A percentile compares a stretch with the other conserved stretches of the same genome.
phyloP scores from a whole-genome alignment of 2,329 filamentous ascomycete genomes.

The Emericellopsis cladophorae region DNA sequence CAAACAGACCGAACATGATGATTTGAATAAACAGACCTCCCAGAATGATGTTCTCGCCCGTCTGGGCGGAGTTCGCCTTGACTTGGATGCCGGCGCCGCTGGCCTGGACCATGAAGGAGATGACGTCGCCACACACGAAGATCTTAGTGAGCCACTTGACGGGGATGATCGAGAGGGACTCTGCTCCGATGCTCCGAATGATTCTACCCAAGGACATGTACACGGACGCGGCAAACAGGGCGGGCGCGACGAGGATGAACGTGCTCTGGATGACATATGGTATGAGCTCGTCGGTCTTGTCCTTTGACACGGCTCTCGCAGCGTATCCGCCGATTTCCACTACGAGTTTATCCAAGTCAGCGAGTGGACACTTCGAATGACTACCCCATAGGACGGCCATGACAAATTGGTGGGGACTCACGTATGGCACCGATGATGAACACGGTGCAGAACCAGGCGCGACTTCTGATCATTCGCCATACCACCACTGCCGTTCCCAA shows the following conservation, averaged over 20 bases:
- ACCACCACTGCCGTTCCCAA: too few relatives aligned
- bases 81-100: slow-evolving; percentile 13
- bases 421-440: too few relatives aligned
- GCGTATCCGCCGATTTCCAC: background rate
- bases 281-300: background rate
- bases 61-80: slow-evolving; percentile 10
- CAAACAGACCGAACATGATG: slow-evolving; percentile 42
- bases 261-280: slow-evolving; percentile 7
- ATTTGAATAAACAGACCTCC: slow-evolving; percentile 44
- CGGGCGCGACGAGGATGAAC: slow-evolving; percentile 26
- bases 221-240: slow-evolving; percentile 30
- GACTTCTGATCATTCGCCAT: too few relatives aligned
- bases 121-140: slow-evolving; percentile 17
- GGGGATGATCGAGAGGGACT: slow-evolving; percentile 8
- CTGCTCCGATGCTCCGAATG: slow-evolving; percentile 14
- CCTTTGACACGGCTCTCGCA: background rate
- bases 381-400: too few relatives aligned
- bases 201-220: slow-evolving; percentile 31
- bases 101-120: slow-evolving; percentile 15
- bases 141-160: slow-evolving; percentile 15
- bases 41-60: slow-evolving; percentile 36
- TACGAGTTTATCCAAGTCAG: too few relatives aligned
- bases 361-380: background rate
- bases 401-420: too few relatives aligned
- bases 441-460: too few relatives aligned